phyloP scores from a whole-genome alignment of 2,329 filamentous ascomycete genomes.

The Talaromyces atroroseus region DNA sequence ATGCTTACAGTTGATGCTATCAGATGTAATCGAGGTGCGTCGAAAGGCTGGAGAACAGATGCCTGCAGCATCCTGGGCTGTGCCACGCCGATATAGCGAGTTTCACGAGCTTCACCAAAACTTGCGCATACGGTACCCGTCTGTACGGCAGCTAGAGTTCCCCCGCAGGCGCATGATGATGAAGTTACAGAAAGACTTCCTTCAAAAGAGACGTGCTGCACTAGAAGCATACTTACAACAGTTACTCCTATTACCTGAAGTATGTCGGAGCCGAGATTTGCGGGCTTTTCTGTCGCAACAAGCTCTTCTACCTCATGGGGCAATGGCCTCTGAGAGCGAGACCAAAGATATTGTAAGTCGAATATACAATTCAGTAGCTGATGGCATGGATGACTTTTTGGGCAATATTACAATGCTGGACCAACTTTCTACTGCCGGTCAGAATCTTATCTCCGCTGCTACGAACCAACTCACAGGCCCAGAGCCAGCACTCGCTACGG shows the following conservation, averaged over 20 bases:
- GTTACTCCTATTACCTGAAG: slow-evolving; percentile 79
- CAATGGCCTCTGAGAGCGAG: slow-evolving; percentile 60
- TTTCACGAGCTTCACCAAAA: slow-evolving; percentile 94
- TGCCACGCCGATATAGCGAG: slow-evolving; percentile 91
- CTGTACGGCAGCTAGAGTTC: slow-evolving; percentile 85
- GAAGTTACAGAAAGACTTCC: slow-evolving; percentile 93
- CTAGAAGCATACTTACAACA: slow-evolving; percentile 81
- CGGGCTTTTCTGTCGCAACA: slow-evolving; percentile 86
- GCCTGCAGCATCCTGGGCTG: slow-evolving; percentile 89
- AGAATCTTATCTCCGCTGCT: slow-evolving; percentile 63
- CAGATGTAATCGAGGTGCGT: slow-evolving; percentile 81
- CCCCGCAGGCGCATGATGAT: slow-evolving; percentile 87
- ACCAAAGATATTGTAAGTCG: slow-evolving; percentile 80
- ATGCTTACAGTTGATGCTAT: not conserved
- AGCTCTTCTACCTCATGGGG: slow-evolving; percentile 65
- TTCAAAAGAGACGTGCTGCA: slow-evolving; percentile 78
- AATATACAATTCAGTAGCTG: slow-evolving; percentile 92
- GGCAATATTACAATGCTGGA: slow-evolving; percentile 94
- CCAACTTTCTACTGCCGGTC: slow-evolving; percentile 84
- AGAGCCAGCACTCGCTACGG: slow-evolving; percentile 40
- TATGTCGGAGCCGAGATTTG: slow-evolving; percentile 87
- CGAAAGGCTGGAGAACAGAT: slow-evolving; percentile 90
- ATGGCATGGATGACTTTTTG: slow-evolving; percentile 96
- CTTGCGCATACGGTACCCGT: slow-evolving; percentile 76
- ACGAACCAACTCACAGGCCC: slow-evolving; percentile 47